phyloP scores from a whole-genome alignment of 2,329 filamentous ascomycete genomes.

The Penicillium brevicompactum region DNA sequence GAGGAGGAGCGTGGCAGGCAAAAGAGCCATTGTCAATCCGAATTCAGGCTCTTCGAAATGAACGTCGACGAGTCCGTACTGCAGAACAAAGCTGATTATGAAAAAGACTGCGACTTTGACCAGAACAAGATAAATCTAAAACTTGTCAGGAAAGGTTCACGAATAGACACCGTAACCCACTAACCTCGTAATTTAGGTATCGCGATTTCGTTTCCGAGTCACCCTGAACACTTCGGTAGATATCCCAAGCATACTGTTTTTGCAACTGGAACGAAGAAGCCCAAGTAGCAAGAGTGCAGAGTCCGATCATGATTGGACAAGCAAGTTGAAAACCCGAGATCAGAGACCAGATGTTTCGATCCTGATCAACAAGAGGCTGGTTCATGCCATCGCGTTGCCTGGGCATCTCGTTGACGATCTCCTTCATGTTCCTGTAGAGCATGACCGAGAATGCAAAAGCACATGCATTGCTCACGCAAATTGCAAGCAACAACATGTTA shows the following conservation, averaged over 20 bases:
- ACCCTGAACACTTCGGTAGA: slow-evolving; percentile 21
- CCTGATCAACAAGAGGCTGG: slow-evolving; percentile 11
- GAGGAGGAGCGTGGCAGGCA: slow-evolving; percentile 14
- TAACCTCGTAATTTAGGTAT: slow-evolving; percentile 19
- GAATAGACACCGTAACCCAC: neutral
- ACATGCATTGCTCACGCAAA: slow-evolving; percentile 18
- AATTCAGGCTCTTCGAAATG: slow-evolving; percentile 24
- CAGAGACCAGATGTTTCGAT: slow-evolving; percentile 11
- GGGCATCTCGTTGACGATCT: neutral
- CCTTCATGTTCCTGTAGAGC: slow-evolving; percentile 14
- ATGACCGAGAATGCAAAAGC: slow-evolving; percentile 14
- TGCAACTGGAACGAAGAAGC: slow-evolving; percentile 17
- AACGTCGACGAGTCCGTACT: slow-evolving; percentile 22
- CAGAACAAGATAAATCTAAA: slow-evolving; percentile 19
- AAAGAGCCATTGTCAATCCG: slow-evolving; percentile 17
- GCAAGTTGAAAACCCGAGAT: slow-evolving; percentile 15
- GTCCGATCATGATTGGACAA: slow-evolving; percentile 14
- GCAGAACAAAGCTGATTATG: slow-evolving; percentile 20
- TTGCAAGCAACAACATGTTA: slow-evolving; percentile 20
- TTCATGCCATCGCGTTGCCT: neutral
- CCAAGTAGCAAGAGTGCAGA: slow-evolving; percentile 13
- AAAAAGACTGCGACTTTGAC: slow-evolving; percentile 21
- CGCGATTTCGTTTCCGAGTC: slow-evolving; percentile 7
- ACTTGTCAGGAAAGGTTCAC: neutral
- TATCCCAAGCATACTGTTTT: slow-evolving; percentile 21